Conservation (phyloP, 2,329 filamentous ascomycete genomes). For the Leptodontidium sp. region DNA sequence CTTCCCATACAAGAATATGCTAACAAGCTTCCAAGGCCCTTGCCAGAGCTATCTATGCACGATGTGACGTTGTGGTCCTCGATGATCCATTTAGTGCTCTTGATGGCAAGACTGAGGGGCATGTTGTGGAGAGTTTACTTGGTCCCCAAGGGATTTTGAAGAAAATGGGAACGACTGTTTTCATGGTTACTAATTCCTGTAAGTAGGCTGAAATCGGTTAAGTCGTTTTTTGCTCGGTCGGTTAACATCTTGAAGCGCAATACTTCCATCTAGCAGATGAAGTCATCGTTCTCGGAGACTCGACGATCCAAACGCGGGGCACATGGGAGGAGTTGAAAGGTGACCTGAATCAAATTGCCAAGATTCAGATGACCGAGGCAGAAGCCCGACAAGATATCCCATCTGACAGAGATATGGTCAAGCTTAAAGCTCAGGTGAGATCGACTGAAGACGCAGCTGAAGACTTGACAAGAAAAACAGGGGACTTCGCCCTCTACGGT, state of each 20-base stretch:
- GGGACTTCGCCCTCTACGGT: neutral
- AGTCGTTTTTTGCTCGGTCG: too few relatives aligned
- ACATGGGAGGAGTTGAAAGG: neutral
- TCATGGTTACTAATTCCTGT: constrained; percentile 39
- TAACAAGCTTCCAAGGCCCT: constrained; percentile 42
- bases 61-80: constrained; percentile 50
- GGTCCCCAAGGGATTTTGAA: constrained; percentile 19
- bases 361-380: neutral
- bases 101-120: constrained; percentile 52
- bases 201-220: neutral
- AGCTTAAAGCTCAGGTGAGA: neutral
- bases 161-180: constrained; percentile 44
- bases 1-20: neutral
- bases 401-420: neutral
- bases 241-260: neutral
- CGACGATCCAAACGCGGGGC: neutral
- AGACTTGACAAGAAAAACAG: neutral
- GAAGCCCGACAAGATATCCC: neutral
- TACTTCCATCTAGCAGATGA: neutral
- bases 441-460: neutral
- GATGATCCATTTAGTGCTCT: constrained; percentile 57
- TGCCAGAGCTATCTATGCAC: constrained; percentile 55
- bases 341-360: neutral
- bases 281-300: neutral
- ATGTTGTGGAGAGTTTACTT: constrained; percentile 53